Conservation (phyloP, 805 yeast genomes). For the Zygosaccharomyces bailii region DNA sequence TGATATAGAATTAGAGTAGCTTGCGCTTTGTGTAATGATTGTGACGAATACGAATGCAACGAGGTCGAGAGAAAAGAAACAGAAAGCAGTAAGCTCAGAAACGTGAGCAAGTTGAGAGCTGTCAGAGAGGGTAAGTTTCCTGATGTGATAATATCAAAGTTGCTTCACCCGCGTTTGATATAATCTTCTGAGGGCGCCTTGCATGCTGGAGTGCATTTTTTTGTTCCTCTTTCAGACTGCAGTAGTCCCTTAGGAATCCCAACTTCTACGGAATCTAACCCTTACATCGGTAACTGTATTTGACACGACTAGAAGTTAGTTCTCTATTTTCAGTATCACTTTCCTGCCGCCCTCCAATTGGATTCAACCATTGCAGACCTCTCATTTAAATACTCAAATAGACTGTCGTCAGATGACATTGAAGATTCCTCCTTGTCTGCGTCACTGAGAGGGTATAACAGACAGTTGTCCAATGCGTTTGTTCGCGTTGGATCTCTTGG, state of each 20-base stretch:
- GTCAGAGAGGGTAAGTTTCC: too few relatives aligned
- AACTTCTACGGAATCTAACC: slow-evolving; percentile 34
- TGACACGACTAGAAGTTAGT: slow-evolving; percentile 32
- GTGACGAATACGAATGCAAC: too few relatives aligned
- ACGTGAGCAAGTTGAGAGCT: too few relatives aligned
- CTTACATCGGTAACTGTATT: slow-evolving; percentile 45
- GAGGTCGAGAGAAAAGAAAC: too few relatives aligned
- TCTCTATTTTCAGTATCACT: slow-evolving; percentile 12
- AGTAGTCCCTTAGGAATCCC: slow-evolving; percentile 35
- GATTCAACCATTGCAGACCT: slow-evolving; percentile 5
- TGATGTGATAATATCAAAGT: too few relatives aligned
- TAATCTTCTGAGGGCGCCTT: neutral
- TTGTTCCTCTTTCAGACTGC: slow-evolving; percentile 9
- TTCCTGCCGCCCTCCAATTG: slow-evolving; percentile 3
- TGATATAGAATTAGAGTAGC: too few relatives aligned
- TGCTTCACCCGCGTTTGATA: too few relatives aligned
- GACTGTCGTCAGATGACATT: slow-evolving; percentile 29
- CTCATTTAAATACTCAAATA: slow-evolving; percentile 25
- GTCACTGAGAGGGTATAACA: slow-evolving; percentile 6
- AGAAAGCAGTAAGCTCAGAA: too few relatives aligned
- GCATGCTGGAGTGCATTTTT: too few relatives aligned
- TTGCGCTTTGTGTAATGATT: too few relatives aligned
- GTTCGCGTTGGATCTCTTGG: neutral
- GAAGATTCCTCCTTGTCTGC: slow-evolving; percentile 19
- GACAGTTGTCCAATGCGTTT: slow-evolving; percentile 9